phyloP scores from a whole-genome alignment of 2,329 filamentous ascomycete genomes.

The Macroventuria anomochaeta region DNA sequence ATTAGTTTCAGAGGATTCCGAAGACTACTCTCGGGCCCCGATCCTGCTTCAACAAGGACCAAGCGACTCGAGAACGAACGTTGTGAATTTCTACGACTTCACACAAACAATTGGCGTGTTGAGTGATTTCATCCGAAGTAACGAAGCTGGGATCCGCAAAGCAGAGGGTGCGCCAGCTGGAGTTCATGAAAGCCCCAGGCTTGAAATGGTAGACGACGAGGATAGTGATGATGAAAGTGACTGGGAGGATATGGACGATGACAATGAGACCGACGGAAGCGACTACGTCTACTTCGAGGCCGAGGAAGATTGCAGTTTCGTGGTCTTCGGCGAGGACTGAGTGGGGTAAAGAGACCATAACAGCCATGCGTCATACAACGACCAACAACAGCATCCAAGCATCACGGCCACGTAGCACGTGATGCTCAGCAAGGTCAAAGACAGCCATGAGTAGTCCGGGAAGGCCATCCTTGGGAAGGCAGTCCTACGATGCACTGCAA shows the following conservation, averaged over 20 bases:
- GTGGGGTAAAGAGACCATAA: too few species aligned
- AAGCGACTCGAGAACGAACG: neutral
- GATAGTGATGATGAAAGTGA: slow-evolving; percentile 4
- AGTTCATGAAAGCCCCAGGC: slow-evolving; percentile 4
- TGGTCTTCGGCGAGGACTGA: slow-evolving; percentile 35
- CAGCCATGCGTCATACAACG: too few species aligned
- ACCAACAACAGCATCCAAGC: neutral
- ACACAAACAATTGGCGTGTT: slow-evolving; percentile 7
- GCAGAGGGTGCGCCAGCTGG: slow-evolving; percentile 11
- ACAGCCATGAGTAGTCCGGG: neutral
- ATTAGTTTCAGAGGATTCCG: slow-evolving; percentile 27
- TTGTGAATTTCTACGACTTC: slow-evolving; percentile 1
- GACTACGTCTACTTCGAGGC: slow-evolving; percentile 26
- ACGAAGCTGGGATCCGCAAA: slow-evolving; percentile 4
- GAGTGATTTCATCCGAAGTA: slow-evolving; percentile 8
- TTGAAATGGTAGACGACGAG: slow-evolving; percentile 5
- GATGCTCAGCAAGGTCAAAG: neutral
- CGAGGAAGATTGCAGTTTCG: slow-evolving; percentile 29
- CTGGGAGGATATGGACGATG: slow-evolving; percentile 8
- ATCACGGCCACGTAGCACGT: slow-evolving; percentile 11
- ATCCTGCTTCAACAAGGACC: slow-evolving; percentile 8
- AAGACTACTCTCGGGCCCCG: slow-evolving; percentile 24
- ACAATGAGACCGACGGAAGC: slow-evolving; percentile 17
- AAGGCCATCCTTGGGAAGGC: neutral
- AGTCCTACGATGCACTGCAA: too few species aligned